Evolutionary conservation across 345 rosid species (phyloP).

Genomic region (thale cress (Arabidopsis thaliana)): TAIR10.1 NC_003070.9:2179501-2180000

Average conservation of each 20-base stretch:
- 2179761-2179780: neutral
- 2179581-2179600: neutral
- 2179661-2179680: neutral
- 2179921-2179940: slow-evolving; percentile 50
- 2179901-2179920: slow-evolving; percentile 17
- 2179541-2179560: slow-evolving; percentile 7
- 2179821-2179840: slow-evolving; percentile 1
- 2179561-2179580: neutral
- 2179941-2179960: slow-evolving; percentile 97
- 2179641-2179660: neutral
- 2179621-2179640: neutral
- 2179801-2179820: neutral
- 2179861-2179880: slow-evolving; percentile 24
- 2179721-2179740: neutral
- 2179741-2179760: slow-evolving; percentile 13
- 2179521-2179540: neutral
- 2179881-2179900: slow-evolving; percentile 15
- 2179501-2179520: slow-evolving; percentile 1
- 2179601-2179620: neutral
- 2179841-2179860: slow-evolving; percentile 6
- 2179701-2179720: neutral
- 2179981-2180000: slow-evolving; percentile 84
- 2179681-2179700: slow-evolving; percentile 6
- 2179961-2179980: slow-evolving; percentile 92
- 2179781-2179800: slow-evolving; percentile 7